Evolutionary conservation across 139 green algal species (phyloP), one percentile per base, ranked within the genome.

Genomic region (Diplosphaera chodatii): DNA sequence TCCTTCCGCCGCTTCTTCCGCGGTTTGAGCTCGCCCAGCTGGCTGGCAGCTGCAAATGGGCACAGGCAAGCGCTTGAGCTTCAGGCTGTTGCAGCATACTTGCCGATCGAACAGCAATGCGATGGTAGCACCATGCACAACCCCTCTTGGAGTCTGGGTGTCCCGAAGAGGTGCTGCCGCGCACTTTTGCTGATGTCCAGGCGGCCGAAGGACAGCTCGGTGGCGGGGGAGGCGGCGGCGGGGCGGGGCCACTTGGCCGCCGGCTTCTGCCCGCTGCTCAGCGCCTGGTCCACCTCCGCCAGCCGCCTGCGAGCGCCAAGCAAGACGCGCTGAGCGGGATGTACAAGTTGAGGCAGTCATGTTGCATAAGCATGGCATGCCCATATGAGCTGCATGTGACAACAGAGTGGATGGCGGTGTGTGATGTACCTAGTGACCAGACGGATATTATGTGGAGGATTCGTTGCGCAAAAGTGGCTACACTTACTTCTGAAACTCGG

Each of bases 141-240:
- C n/a, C n/a, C n/a, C n/a, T n/a, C n/a, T n/a, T n/a, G n/a, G n/a
- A n/a, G n/a, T n/a, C 10, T 23, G 69, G 55, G n/a, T 55, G 21
- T 34, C 16, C 34, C 25, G 56, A n/a, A 37, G 33, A 32, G 22
- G 30, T 32, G 5, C 20, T 23, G 15, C 25, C 22, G 32, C 10
- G 25, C 32, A 74, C 25, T 64, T 64, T 32, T 23, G 13, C 78
- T 75, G 72, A 83, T 78, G 68, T 83, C 69, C 6, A 83, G 56
- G 41, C 66, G 77, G 32, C 41, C 69, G 55, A 83, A 83, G 1
- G 70, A 18, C 37, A 82, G 74, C 4, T 32, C 72, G 48, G 33
- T 66, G 23, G n/a, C 32, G 10, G 25, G 23, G 2, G 62, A 23
- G 13, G 56, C 62, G 23, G 20, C 28, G 16, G 62, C 62, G 29